Percentiles rank a stretch among this genome's conserved stretches.
Evolutionary conservation across 495 filamentous ascomycete species (phyloP).

Genomic region (Barbatosphaeria neglecta): DNA sequence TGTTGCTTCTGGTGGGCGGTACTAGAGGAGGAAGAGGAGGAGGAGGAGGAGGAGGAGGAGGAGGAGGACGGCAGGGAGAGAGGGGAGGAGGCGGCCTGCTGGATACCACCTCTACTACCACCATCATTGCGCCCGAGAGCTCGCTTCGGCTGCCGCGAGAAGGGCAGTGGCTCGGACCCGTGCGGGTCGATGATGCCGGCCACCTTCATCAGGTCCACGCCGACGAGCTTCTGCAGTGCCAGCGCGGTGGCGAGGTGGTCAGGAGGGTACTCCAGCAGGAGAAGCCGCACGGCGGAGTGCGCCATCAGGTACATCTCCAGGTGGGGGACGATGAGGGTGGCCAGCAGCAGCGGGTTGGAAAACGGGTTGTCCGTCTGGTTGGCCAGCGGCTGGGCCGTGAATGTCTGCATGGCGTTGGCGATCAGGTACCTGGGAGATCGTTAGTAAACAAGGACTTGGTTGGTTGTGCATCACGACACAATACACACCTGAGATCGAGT

Average conservation of each 20-base stretch:
- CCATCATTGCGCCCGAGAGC: too few species aligned
- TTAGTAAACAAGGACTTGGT: not conserved
- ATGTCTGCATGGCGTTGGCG: conserved; percentile 36
- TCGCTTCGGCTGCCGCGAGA: conserved; percentile 5
- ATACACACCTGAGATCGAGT: conserved; percentile 28
- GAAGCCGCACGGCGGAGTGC: conserved; percentile 26
- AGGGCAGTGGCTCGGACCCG: conserved; percentile 4
- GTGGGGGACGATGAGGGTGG: conserved; percentile 32
- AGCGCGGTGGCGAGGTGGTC: conserved; percentile 33
- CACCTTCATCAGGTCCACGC: conserved; percentile 28
- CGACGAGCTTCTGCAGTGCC: conserved; percentile 30
- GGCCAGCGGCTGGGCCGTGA: conserved; percentile 29
- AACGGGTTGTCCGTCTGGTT: conserved; percentile 36
- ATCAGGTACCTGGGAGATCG: conserved; percentile 25
- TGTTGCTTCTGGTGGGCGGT: too few species aligned
- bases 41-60: too few species aligned
- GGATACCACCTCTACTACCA: too few species aligned
- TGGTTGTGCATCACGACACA: not conserved
- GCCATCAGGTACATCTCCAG: conserved; percentile 29
- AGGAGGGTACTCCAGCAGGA: conserved; percentile 34
- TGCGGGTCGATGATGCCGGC: conserved; percentile 28
- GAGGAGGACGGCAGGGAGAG: too few species aligned
- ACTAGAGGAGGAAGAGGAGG: too few species aligned
- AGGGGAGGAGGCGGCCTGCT: too few species aligned
- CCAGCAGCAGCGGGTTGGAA: conserved; percentile 27